phyloP scores from a whole-genome alignment of 2,329 filamentous ascomycete genomes.

The Neonectria punicea region DNA sequence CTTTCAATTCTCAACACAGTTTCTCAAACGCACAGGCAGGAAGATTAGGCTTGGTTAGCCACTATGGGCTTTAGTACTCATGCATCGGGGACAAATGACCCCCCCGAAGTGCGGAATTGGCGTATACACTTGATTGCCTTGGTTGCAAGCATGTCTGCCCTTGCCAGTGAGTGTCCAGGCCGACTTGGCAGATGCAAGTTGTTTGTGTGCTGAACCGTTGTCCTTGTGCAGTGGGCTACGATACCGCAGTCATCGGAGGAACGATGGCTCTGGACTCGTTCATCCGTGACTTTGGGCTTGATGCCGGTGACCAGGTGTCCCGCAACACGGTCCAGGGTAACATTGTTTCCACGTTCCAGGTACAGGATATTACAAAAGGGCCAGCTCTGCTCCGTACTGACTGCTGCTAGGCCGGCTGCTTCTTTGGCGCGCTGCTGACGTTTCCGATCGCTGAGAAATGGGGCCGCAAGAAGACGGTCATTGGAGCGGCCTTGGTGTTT shows the following conservation, averaged over 20 bases:
- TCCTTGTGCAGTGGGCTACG: slow-evolving; percentile 46
- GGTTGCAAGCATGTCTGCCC: slow-evolving; percentile 48
- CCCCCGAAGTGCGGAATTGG: slow-evolving; percentile 49
- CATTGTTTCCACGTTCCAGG: slow-evolving; percentile 52
- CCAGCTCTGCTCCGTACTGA: no score
- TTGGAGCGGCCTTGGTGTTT: slow-evolving; percentile 56
- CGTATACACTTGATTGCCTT: slow-evolving; percentile 47
- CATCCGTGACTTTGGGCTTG: slow-evolving; percentile 49
- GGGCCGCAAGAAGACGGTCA: slow-evolving; percentile 58
- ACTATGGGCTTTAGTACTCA: slow-evolving; percentile 44
- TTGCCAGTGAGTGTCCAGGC: slow-evolving; percentile 42
- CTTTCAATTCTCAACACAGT: not conserved
- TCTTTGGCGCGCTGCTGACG: slow-evolving; percentile 52
- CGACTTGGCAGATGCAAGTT: not conserved
- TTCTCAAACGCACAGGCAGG: not conserved
- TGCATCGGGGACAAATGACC: slow-evolving; percentile 51
- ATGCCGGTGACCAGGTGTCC: slow-evolving; percentile 33
- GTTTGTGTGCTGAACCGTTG: not conserved
- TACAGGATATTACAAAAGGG: not conserved
- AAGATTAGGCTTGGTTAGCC: not conserved
- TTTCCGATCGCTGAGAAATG: slow-evolving; percentile 60
- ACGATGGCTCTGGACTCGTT: slow-evolving; percentile 53
- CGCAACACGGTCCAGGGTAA: slow-evolving; percentile 51
- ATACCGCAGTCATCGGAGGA: slow-evolving; percentile 53
- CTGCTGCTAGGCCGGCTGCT: slow-evolving; percentile 49